phyloP scores from a whole-genome alignment of 2,329 filamentous ascomycete genomes.

The Capronia americana region DNA sequence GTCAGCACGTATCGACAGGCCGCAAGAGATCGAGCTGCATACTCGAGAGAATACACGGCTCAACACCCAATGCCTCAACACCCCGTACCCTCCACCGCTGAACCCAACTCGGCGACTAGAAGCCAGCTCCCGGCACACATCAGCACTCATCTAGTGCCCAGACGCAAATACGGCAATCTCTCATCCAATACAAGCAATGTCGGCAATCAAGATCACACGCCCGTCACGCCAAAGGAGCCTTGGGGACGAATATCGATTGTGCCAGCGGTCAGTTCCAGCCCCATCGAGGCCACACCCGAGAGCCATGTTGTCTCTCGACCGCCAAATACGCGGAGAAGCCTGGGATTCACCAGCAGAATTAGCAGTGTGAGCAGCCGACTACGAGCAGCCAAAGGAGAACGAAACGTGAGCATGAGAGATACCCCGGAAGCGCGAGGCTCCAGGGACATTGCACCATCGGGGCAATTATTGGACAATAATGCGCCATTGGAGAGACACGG shows the following conservation, averaged over 20 bases:
- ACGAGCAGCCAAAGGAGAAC: conserved; percentile 35
- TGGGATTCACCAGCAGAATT: conserved; percentile 38
- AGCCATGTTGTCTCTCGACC: conserved; percentile 24
- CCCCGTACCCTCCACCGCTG: conserved; percentile 21
- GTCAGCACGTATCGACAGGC: conserved; percentile 44
- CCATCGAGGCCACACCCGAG: conserved; percentile 33
- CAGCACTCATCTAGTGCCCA: conserved; percentile 35
- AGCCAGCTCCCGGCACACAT: conserved; percentile 35
- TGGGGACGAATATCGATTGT: conserved; percentile 39
- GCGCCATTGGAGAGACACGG: conserved; percentile 30
- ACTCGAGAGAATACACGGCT: conserved; percentile 44
- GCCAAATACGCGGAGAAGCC: conserved; percentile 30
- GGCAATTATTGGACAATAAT: conserved; percentile 30
- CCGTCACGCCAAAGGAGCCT: conserved; percentile 32
- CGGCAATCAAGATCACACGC: conserved; percentile 26
- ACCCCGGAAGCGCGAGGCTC: conserved; percentile 18
- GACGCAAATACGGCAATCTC: conserved; percentile 32
- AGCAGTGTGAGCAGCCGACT: conserved; percentile 38
- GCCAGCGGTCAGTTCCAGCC: conserved; percentile 30
- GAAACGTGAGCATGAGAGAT: conserved; percentile 25
- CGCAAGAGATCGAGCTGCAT: conserved; percentile 44
- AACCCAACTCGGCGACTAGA: conserved; percentile 25
- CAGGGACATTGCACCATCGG: conserved; percentile 31
- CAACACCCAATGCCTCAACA: conserved; percentile 42
- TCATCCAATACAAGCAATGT: conserved; percentile 25